phyloP scores from a whole-genome alignment of 805 yeast genomes.

The Candida argentea region DNA sequence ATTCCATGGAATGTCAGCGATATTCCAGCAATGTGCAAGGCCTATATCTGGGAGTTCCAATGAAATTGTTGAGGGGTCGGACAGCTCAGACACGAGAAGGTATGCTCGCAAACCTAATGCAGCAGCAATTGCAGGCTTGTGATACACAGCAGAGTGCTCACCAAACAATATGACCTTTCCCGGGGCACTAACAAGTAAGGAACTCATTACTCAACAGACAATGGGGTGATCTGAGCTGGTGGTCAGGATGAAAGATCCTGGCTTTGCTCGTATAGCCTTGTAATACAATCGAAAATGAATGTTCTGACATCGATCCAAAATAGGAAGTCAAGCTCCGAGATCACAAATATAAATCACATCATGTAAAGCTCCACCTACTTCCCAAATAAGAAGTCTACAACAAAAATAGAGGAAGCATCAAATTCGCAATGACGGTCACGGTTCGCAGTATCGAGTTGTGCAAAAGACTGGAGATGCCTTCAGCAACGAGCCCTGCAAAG shows the following conservation, averaged over 20 bases:
- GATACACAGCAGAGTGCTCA: conserved; percentile 92
- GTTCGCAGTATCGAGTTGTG: too few species aligned
- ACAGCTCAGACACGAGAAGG: conserved; percentile 47
- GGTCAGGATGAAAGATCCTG: too few species aligned
- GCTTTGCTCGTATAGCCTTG: too few species aligned
- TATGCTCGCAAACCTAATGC: conserved; percentile 83
- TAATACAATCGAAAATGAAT: background rate
- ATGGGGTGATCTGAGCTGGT: too few species aligned
- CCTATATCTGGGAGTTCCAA: conserved; percentile 81
- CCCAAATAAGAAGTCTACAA: conserved; percentile 1
- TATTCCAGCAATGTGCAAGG: conserved; percentile 55
- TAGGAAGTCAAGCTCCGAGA: conserved; percentile 8
- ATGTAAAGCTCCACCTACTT: background rate
- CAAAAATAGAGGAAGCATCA: too few species aligned
- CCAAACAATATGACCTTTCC: conserved; percentile 95
- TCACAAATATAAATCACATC: conserved; percentile 1
- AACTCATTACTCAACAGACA: conserved; percentile 13
- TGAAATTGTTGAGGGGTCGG: conserved; percentile 31
- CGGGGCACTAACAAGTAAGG: conserved; percentile 84
- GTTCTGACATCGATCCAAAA: conserved; percentile 5
- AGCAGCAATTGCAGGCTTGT: conserved; percentile 93
- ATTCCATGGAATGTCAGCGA: conserved; percentile 53
- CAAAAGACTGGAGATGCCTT: too few species aligned
- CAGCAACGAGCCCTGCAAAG: too few species aligned
- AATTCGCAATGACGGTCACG: too few species aligned